Evolutionary conservation across 345 rosid genomes (phyloP).

Genomic region (Firmiana major): DNA sequence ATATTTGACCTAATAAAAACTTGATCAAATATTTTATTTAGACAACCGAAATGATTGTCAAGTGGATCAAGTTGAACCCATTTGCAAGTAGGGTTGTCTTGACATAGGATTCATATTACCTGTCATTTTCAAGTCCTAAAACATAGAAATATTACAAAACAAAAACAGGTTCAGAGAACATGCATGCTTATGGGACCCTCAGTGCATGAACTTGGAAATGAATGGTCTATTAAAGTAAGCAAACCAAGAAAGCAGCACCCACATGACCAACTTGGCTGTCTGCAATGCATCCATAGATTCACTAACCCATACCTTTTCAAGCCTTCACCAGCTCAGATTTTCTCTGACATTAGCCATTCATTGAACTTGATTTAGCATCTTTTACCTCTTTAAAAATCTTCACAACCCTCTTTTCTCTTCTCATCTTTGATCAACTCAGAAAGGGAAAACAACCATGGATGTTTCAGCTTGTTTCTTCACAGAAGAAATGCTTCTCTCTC

Average conservation of each 20-base stretch:
- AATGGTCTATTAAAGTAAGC: not conserved
- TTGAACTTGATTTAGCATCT: not conserved
- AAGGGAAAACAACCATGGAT: not conserved
- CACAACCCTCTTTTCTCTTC: not conserved
- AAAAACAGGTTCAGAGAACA: not conserved
- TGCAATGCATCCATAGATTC: not conserved
- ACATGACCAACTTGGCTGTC: not conserved
- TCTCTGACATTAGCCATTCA: not conserved
- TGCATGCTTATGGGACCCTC: not conserved
- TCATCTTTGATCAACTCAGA: not conserved
- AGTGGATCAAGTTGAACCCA: not conserved
- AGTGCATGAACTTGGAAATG: not conserved
- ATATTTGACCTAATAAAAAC: too few relatives aligned
- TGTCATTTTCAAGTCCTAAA: not conserved
- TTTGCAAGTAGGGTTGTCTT: not conserved
- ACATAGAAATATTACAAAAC: not conserved
- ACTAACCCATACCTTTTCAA: not conserved
- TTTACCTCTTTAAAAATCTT: not conserved
- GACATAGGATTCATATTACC: not conserved
- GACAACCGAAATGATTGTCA: not conserved
- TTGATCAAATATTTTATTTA: too few relatives aligned
- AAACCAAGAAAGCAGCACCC: not conserved
- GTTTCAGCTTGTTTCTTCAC: not conserved
- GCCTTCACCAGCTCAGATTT: not conserved
- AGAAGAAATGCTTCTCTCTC: not conserved